Percentiles rank a stretch among this genome's conserved stretches.
phyloP scores from a whole-genome alignment of 352 stramenopile species.

The Thraustotheca clavata region DNA sequence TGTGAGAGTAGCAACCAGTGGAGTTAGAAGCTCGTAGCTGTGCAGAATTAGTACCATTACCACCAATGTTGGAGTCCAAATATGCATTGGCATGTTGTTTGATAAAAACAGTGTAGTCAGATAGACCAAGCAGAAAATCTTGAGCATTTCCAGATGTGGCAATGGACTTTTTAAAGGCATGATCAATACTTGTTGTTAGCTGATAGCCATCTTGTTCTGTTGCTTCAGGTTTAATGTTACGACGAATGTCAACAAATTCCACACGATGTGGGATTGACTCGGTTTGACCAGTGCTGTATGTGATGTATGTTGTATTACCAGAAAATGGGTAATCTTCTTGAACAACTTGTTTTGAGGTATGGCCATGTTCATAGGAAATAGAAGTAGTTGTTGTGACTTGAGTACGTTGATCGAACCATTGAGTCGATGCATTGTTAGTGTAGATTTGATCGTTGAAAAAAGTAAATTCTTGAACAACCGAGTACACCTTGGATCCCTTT shows the following conservation, averaged over 20 bases:
- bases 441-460: constrained; percentile 51
- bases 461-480: constrained; percentile 33
- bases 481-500: constrained; percentile 44
- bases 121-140: constrained; percentile 26
- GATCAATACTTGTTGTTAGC: constrained; percentile 32
- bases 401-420: constrained; percentile 37
- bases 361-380: constrained; percentile 18
- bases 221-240: neutral
- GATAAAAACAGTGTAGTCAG: constrained; percentile 26
- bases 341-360: neutral
- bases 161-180: constrained; percentile 33
- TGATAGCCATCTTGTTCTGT: constrained; percentile 29
- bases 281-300: constrained; percentile 8
- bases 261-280: neutral
- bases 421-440: constrained; percentile 33
- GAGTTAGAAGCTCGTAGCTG: constrained; percentile 23
- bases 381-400: constrained; percentile 30
- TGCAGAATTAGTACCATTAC: constrained; percentile 30
- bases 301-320: constrained; percentile 39
- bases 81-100: constrained; percentile 27
- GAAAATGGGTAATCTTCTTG: constrained; percentile 44
- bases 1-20: constrained; percentile 31
- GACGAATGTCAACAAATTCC: neutral
- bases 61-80: constrained; percentile 31
- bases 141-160: constrained; percentile 1